Conservation (phyloP, 129 eudicot species). For the Apium graveolens region DNA sequence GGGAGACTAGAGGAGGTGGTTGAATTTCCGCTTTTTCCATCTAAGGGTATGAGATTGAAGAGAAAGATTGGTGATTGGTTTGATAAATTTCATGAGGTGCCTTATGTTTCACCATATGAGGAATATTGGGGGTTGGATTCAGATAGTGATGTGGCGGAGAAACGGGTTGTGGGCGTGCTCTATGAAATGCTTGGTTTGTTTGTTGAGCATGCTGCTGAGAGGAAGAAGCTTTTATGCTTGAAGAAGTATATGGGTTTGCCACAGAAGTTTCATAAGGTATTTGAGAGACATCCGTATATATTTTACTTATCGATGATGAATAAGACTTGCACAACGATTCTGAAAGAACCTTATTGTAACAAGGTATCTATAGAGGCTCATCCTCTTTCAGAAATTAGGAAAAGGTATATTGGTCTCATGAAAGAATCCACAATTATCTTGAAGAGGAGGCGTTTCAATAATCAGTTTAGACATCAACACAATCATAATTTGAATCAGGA, state of each 20-base stretch:
- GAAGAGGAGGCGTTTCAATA: constrained; percentile 39
- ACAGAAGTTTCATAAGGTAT: constrained; percentile 75
- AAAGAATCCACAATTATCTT: constrained; percentile 49
- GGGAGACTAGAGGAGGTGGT: constrained; percentile 36
- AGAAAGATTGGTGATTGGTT: constrained; percentile 69
- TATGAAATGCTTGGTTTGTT: constrained; percentile 77
- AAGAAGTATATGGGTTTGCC: constrained; percentile 68
- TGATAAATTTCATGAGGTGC: constrained; percentile 58
- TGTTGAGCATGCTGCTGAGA: constrained; percentile 72
- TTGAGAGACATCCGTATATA: constrained; percentile 73
- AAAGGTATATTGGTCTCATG: constrained; percentile 50
- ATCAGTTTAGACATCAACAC: constrained; percentile 11
- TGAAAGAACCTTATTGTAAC: constrained; percentile 70
- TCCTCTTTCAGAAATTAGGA: constrained; percentile 64
- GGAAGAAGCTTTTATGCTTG: constrained; percentile 59
- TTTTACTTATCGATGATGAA: constrained; percentile 68
- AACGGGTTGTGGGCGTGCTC: constrained; percentile 67
- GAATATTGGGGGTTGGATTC: constrained; percentile 36
- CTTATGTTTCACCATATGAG: constrained; percentile 69
- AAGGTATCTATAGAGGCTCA: constrained; percentile 38
- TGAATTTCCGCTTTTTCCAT: constrained; percentile 66
- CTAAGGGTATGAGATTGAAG: constrained; percentile 70
- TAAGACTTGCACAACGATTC: constrained; percentile 58
- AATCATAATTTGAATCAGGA: background rate
- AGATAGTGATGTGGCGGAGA: constrained; percentile 67